These are phyloP conservation scores for Syzygium jambos DNA, from an alignment of 345 rosid genomes.

Conservation along the genomic window DNA sequence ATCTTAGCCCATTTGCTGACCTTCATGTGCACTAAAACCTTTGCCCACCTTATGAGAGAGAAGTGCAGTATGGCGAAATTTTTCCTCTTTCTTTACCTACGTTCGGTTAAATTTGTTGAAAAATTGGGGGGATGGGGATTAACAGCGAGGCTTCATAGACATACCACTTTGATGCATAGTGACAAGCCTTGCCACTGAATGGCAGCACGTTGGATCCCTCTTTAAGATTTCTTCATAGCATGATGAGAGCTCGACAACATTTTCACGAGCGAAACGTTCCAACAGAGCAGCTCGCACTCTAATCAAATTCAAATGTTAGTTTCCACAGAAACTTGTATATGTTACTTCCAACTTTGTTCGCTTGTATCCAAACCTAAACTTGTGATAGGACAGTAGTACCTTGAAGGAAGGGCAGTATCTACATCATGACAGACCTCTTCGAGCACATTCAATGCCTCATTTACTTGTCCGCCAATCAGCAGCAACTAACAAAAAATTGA, in stretches of 20 bases:
- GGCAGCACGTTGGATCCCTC: slow-evolving; percentile 59
- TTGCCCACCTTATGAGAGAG: neutral
- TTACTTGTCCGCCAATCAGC: slow-evolving; percentile 55
- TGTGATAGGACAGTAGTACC: slow-evolving; percentile 28
- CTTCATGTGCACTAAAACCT: neutral
- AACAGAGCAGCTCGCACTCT: slow-evolving; percentile 55
- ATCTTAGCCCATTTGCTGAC: neutral
- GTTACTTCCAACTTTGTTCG: neutral
- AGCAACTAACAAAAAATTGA: slow-evolving; percentile 40
- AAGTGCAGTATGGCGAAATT: neutral
- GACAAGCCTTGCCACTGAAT: slow-evolving; percentile 51
- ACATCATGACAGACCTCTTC: slow-evolving; percentile 40
- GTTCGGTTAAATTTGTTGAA: neutral
- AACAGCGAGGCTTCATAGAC: neutral
- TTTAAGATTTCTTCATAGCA: slow-evolving; percentile 59
- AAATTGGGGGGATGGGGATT: neutral
- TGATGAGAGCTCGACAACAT: slow-evolving; percentile 19
- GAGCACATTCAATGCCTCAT: slow-evolving; percentile 50
- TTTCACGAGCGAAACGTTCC: slow-evolving; percentile 41
- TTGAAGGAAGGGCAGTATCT: slow-evolving; percentile 35
- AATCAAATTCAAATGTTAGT: slow-evolving; percentile 6
- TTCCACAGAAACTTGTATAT: neutral
- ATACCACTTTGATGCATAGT: slow-evolving; percentile 50
- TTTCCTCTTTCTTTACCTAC: neutral
- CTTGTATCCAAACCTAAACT: neutral